Evolutionary conservation across 2,329 filamentous ascomycete species (phyloP), one percentile per base, ranked within the genome.

Genomic region (Corinectria fuckeliana): DNA sequence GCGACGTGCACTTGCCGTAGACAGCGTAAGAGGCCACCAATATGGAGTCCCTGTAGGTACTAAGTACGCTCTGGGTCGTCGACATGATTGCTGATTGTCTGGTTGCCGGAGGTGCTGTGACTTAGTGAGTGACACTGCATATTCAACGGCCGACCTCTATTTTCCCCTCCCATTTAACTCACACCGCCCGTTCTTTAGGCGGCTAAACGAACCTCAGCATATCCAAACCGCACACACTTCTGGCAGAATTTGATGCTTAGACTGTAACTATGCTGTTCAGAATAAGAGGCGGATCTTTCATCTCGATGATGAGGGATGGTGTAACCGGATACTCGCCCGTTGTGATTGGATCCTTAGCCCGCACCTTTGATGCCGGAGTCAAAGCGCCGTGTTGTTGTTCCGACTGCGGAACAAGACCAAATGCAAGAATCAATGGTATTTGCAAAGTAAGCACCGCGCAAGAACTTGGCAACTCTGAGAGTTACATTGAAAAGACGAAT

Each of bases 11-110:
- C 32, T 34, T 26, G 13, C 34, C 45, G 36, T 20, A 50, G 32
- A 8, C 45, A 34, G 25, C 23, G 52, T 25, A 16, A 28, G 14
- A 39, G 25, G 28, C 39, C 5, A 4, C 18, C 41, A 26, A 14
- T 6, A 16, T n/a, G n/a, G n/a, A n/a, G n/a, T n/a, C n/a, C n/a
- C n/a, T n/a, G n/a, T n/a, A n/a, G n/a, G n/a, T n/a, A n/a, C 10
- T 11, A 8, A 36, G 93, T 77, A 93, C 91, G 82, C 88, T 91
- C 84, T 91, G 89, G 75, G 86, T 84, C 76, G 86, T 82, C 77
- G 88, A 89, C 88, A 92, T 92, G 81, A 78, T 91, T 84, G 79
- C 77, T 77, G 75, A 70, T 71, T 71, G 54, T 63, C 63, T 64
- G 63, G 61, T 67, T 69, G 68, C 66, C 64, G 67, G 61, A 62